A percentile compares a stretch with the other conserved stretches of the same genome.
Evolutionary conservation across 2,329 filamentous ascomycete genomes (phyloP).

Genomic region (Elsinoe ampelina): DNA sequence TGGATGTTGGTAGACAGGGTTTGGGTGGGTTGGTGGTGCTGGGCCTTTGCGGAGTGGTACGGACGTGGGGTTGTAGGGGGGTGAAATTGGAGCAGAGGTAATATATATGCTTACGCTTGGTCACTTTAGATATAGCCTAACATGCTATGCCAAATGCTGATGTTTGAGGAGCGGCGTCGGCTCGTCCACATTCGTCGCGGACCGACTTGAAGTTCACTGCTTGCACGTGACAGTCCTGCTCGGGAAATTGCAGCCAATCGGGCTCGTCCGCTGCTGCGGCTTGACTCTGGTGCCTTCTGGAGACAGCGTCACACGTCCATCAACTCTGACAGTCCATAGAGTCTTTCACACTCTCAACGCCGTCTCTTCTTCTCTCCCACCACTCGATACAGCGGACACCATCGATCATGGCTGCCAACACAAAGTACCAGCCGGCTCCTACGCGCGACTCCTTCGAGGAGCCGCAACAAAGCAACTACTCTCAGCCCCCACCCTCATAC

Average conservation of each 20-base stretch:
- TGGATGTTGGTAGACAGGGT: neutral
- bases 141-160: neutral
- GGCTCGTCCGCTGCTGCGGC: neutral
- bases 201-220: neutral
- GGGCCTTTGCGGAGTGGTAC: too few species aligned
- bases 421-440: conserved; percentile 75
- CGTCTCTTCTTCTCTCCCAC: neutral
- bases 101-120: neutral
- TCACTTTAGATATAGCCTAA: neutral
- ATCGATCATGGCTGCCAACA: conserved; percentile 55
- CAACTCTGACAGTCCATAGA: neutral
- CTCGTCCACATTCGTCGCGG: neutral
- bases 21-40: neutral
- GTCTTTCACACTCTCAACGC: neutral
- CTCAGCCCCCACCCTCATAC: conserved; percentile 78
- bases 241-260: neutral
- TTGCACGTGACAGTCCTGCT: neutral
- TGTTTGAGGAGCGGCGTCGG: neutral
- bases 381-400: neutral
- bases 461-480: conserved; percentile 41
- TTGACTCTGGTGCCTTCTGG: neutral
- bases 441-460: conserved; percentile 81
- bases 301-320: conserved; percentile 6
- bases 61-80: too few species aligned
- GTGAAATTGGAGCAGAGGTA: neutral